A percentile compares a stretch with the other conserved stretches of the same genome.
Evolutionary conservation across 2,329 filamentous ascomycete species (phyloP).

Genomic region (Aspergillus sp.): DNA sequence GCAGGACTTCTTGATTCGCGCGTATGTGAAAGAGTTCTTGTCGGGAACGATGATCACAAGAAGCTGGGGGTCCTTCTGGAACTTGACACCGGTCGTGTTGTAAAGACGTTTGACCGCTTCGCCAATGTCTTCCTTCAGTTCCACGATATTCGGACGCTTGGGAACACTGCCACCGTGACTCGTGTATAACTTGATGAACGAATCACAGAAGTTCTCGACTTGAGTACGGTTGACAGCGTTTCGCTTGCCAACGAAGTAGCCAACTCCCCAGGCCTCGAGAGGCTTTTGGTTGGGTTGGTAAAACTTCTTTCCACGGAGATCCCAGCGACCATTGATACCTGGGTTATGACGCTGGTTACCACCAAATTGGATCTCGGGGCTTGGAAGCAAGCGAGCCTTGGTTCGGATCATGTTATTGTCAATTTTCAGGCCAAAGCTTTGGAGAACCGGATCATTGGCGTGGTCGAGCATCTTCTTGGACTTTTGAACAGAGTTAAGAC

Average conservation of each 20-base stretch:
- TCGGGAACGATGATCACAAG: conserved; percentile 70
- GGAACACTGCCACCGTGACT: conserved; percentile 55
- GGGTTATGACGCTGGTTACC: conserved; percentile 52
- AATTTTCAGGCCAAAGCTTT: conserved; percentile 67
- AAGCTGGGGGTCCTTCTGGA: conserved; percentile 60
- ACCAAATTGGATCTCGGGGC: conserved; percentile 65
- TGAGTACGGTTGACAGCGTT: conserved; percentile 36
- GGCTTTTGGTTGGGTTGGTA: conserved; percentile 54
- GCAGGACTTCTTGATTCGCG: conserved; percentile 79
- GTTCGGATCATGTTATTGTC: conserved; percentile 57
- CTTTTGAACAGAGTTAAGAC: conserved; percentile 61
- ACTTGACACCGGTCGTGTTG: conserved; percentile 48
- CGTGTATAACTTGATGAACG: conserved; percentile 56
- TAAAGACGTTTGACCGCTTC: conserved; percentile 52
- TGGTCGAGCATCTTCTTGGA: conserved; percentile 64
- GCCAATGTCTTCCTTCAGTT: conserved; percentile 40
- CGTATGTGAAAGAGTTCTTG: conserved; percentile 66
- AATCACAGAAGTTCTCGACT: conserved; percentile 49
- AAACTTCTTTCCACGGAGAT: conserved; percentile 76
- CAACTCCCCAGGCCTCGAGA: conserved; percentile 69
- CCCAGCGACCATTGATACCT: conserved; percentile 70
- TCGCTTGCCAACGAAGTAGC: conserved; percentile 56
- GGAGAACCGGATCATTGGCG: conserved; percentile 61
- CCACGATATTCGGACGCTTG: conserved; percentile 40
- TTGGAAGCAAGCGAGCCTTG: conserved; percentile 62